These are phyloP conservation scores for Sporothrix dimorphospora DNA, from an alignment of 2,329 filamentous ascomycete species.

Conservation along the genomic window DNA sequence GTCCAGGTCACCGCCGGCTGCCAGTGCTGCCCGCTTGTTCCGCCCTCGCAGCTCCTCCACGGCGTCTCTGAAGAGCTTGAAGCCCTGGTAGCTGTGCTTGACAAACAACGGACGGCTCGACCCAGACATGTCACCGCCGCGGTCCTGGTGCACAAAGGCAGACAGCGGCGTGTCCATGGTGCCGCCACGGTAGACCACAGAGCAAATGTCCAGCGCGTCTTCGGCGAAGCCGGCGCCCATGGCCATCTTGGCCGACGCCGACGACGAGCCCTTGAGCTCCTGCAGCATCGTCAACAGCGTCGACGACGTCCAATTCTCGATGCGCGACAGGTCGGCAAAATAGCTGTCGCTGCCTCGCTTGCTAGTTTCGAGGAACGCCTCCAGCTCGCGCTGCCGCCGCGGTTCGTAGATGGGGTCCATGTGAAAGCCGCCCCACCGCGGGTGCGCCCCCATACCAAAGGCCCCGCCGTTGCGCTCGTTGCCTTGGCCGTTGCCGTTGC, in stretches of 20 bases:
- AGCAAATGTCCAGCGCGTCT: conserved; percentile 22
- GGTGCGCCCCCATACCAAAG: background rate
- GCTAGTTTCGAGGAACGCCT: conserved; percentile 21
- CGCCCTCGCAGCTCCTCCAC: conserved; percentile 13
- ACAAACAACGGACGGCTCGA: conserved; percentile 13
- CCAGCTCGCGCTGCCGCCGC: conserved; percentile 20
- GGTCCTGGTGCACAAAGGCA: conserved; percentile 18
- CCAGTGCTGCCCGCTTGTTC: background rate
- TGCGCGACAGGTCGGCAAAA: conserved; percentile 22
- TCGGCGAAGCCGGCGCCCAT: conserved; percentile 6
- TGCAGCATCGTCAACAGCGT: conserved; percentile 21
- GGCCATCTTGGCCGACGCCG: conserved; percentile 11
- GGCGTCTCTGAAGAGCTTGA: conserved; percentile 23
- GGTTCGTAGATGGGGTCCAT: conserved; percentile 23
- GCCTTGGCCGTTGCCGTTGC: background rate
- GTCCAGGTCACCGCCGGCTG: background rate
- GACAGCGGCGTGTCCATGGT: conserved; percentile 19
- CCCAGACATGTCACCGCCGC: conserved; percentile 15
- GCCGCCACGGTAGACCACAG: conserved; percentile 24
- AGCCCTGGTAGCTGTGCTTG: conserved; percentile 26
- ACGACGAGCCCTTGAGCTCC: conserved; percentile 17
- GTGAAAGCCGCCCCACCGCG: conserved; percentile 12
- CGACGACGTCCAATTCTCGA: conserved; percentile 24
- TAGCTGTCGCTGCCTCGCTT: conserved; percentile 20
- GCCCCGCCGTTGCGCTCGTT: background rate